Conservation (phyloP, 768 basidiomycete species). For the Austroboletus eburneus region DNA sequence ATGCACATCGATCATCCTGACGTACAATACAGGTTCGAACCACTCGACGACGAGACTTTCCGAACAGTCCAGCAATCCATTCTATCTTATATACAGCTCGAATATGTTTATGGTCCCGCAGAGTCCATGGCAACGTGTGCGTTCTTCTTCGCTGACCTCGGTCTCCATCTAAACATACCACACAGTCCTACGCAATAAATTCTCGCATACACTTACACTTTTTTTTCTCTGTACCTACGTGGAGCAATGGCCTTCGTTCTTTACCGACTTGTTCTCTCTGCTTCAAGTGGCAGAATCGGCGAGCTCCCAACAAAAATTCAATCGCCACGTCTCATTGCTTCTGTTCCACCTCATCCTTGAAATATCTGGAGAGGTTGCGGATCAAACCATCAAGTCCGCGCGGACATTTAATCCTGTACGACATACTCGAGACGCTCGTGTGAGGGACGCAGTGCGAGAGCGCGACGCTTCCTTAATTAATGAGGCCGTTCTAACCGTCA, state of each 20-base stretch:
- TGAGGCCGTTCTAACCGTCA: conserved; percentile 79
- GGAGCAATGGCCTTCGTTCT: conserved; percentile 83
- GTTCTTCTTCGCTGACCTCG: conserved; percentile 31
- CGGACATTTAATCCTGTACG: conserved; percentile 65
- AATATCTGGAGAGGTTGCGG: conserved; percentile 96
- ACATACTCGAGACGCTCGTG: conserved; percentile 74
- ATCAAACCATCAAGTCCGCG: conserved; percentile 89
- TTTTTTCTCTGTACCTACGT: conserved; percentile 87
- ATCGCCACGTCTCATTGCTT: conserved; percentile 81
- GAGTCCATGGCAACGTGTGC: conserved; percentile 79
- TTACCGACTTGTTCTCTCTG: conserved; percentile 71
- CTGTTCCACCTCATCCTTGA: conserved; percentile 91
- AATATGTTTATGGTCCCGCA: conserved; percentile 82
- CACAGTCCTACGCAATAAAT: conserved; percentile 89
- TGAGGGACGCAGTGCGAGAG: conserved; percentile 88
- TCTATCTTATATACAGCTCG: conserved; percentile 78
- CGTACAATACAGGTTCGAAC: conserved; percentile 47
- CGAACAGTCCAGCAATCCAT: conserved; percentile 71
- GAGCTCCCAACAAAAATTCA: conserved; percentile 56
- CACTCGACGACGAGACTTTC: conserved; percentile 66
- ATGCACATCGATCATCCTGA: conserved; percentile 5
- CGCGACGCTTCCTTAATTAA: conserved; percentile 85
- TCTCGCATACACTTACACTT: conserved; percentile 84
- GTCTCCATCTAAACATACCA: conserved; percentile 2
- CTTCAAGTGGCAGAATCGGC: conserved; percentile 61